Percentiles rank a stretch among this genome's conserved stretches.
Evolutionary conservation across 2,329 filamentous ascomycete species (phyloP).

Genomic region (Pestalotiopsis sp.): DNA sequence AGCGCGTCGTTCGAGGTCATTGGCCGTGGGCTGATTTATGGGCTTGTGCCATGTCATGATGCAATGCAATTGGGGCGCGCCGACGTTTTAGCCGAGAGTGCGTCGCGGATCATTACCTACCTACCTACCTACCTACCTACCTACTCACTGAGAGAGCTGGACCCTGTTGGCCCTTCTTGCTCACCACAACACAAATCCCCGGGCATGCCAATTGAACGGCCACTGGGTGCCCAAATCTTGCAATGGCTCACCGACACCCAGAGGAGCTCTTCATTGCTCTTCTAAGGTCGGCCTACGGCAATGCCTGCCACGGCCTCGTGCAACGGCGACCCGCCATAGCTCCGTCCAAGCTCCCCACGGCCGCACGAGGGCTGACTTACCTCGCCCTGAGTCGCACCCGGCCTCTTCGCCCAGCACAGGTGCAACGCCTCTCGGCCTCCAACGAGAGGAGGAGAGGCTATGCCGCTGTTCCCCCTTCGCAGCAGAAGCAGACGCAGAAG

Average conservation of each 20-base stretch:
- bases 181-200: slow-evolving; percentile 1
- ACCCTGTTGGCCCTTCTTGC: not conserved
- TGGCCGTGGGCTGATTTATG: not conserved
- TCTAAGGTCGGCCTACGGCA: slow-evolving; percentile 25
- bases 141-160: not conserved
- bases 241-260: slow-evolving; percentile 27
- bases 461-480: slow-evolving; percentile 14
- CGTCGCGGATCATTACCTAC: not conserved
- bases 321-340: slow-evolving; percentile 15
- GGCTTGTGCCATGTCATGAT: not conserved
- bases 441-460: slow-evolving; percentile 16
- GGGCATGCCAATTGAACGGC: slow-evolving; percentile 5
- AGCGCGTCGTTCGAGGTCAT: not conserved
- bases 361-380: slow-evolving; percentile 1
- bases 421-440: slow-evolving; percentile 5
- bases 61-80: not conserved
- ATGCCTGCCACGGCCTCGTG: slow-evolving; percentile 20
- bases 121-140: not conserved
- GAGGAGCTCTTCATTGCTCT: slow-evolving; percentile 29
- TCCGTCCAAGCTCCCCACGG: slow-evolving; percentile 14
- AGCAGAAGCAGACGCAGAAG: not conserved
- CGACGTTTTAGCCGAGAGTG: slow-evolving; percentile 8
- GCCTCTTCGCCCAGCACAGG: slow-evolving; percentile 2
- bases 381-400: slow-evolving; percentile 11
- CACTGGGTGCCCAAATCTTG: slow-evolving; percentile 17